Evolutionary conservation across 2,329 filamentous ascomycete species (phyloP).

Genomic region (Fusarium coicis): DNA sequence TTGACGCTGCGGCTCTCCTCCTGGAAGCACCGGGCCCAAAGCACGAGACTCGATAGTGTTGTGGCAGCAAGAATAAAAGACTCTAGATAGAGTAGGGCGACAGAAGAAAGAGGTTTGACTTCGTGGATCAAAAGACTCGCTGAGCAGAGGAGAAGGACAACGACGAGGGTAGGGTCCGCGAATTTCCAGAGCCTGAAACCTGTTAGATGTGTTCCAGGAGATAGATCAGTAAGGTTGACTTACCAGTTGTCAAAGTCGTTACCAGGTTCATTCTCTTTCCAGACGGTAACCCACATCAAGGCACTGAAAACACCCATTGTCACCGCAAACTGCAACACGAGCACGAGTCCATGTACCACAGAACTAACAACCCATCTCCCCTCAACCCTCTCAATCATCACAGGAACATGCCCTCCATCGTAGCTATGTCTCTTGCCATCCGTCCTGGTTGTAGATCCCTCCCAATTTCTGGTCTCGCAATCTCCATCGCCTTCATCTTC

Average conservation of each 20-base stretch:
- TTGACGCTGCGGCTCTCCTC: conserved; percentile 40
- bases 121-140: conserved; percentile 43
- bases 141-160: conserved; percentile 39
- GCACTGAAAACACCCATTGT: conserved; percentile 42
- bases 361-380: conserved; percentile 29
- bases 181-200: conserved; percentile 43
- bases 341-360: conserved; percentile 42
- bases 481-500: conserved; percentile 34
- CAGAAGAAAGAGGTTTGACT: conserved; percentile 39
- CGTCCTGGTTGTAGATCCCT: background rate
- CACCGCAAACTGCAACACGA: conserved; percentile 42
- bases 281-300: conserved; percentile 44
- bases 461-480: conserved; percentile 25
- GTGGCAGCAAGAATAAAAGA: conserved; percentile 40
- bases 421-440: conserved; percentile 8
- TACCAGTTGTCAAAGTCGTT: conserved; percentile 43
- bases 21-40: conserved; percentile 40
- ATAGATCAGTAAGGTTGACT: background rate
- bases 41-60: conserved; percentile 26
- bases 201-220: background rate
- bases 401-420: background rate
- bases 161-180: conserved; percentile 31
- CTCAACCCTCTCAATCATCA: conserved; percentile 14
- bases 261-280: conserved; percentile 36
- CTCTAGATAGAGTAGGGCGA: conserved; percentile 44